Evolutionary conservation across 2,329 filamentous ascomycete species (phyloP).

Genomic region (Zymoseptoria tritici): DNA sequence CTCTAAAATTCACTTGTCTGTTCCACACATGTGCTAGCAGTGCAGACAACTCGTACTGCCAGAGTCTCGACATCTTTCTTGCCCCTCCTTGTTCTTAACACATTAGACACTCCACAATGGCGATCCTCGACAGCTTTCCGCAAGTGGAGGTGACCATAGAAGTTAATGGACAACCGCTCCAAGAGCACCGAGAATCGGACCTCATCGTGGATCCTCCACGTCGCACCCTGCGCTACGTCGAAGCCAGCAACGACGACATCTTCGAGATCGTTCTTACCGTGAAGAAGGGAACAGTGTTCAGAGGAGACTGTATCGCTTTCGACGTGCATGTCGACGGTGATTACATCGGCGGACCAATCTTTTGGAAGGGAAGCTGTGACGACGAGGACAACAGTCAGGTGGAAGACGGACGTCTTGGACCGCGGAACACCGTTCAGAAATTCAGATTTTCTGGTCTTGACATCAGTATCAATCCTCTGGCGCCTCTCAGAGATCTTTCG

Average conservation of each 20-base stretch:
- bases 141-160: slow-evolving; percentile 16
- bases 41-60: not conserved
- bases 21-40: not conserved
- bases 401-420: not conserved
- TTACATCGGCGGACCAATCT: not conserved
- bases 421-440: not conserved
- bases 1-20: not conserved
- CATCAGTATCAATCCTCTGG: slow-evolving; percentile 1
- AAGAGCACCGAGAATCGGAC: slow-evolving; percentile 15
- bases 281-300: not conserved
- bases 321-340: slow-evolving; percentile 9
- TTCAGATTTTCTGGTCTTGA: slow-evolving; percentile 7
- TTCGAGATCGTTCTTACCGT: slow-evolving; percentile 14
- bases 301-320: slow-evolving; percentile 11
- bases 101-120: slow-evolving; percentile 10
- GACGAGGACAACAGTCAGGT: not conserved
- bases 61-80: not conserved
- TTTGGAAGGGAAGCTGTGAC: not conserved
- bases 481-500: not conserved
- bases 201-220: slow-evolving; percentile 1
- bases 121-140: slow-evolving; percentile 10
- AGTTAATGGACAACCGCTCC: slow-evolving; percentile 12
- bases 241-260: slow-evolving; percentile 10
- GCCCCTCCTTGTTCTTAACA: not conserved
- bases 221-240: slow-evolving; percentile 18